Percentiles rank a stretch among this genome's conserved stretches.
phyloP scores from a whole-genome alignment of 2,329 filamentous ascomycete species.

The Aspergillus proliferans region DNA sequence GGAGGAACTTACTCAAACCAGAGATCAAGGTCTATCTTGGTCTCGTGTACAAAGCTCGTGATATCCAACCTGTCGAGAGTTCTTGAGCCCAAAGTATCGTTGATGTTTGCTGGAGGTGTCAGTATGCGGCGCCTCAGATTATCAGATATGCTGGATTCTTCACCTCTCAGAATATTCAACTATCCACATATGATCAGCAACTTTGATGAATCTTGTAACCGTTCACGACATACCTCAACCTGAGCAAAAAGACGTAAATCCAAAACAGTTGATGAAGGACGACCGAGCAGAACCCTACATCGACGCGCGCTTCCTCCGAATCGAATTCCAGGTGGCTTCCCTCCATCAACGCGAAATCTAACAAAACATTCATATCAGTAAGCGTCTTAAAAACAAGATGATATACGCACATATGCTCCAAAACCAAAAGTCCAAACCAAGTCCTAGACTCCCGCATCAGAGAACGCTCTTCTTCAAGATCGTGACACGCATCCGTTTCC shows the following conservation, averaged over 20 bases:
- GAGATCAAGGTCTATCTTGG: conserved; percentile 43
- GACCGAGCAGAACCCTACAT: conserved; percentile 41
- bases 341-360: conserved; percentile 40
- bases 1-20: conserved; percentile 39
- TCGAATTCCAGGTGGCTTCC: conserved; percentile 39
- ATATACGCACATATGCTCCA: conserved; percentile 43
- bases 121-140: not conserved
- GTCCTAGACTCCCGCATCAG: conserved; percentile 42
- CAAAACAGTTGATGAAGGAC: conserved; percentile 39
- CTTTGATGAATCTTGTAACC: not conserved
- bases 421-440: conserved; percentile 49
- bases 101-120: conserved; percentile 26
- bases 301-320: conserved; percentile 35
- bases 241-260: conserved; percentile 50
- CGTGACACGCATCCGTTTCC: conserved; percentile 14
- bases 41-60: conserved; percentile 38
- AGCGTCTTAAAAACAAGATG: not conserved
- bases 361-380: conserved; percentile 1
- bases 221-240: conserved; percentile 33
- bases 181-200: conserved; percentile 13
- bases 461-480: conserved; percentile 20
- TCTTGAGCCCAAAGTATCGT: conserved; percentile 26
- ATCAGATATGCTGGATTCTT: not conserved
- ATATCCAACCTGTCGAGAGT: conserved; percentile 30
- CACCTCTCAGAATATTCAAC: conserved; percentile 39